These are phyloP conservation scores for Suillus subaureus DNA, from an alignment of 768 basidiomycete species.

Conservation along the genomic window DNA sequence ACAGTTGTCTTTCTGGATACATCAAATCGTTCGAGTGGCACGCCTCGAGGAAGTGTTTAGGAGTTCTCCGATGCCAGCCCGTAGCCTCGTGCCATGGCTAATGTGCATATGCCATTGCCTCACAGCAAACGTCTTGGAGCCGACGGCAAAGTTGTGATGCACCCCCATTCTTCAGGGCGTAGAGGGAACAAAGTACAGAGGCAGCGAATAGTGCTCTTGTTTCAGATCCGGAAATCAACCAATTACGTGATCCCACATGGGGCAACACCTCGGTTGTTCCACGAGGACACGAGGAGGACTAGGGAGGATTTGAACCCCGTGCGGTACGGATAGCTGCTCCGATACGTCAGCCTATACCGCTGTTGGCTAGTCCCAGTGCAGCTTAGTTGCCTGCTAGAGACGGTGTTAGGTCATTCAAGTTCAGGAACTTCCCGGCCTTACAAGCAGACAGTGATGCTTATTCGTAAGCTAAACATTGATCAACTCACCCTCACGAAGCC, in stretches of 20 bases:
- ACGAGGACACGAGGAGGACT: conserved; percentile 63
- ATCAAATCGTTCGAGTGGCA: conserved; percentile 76
- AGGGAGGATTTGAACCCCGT: conserved; percentile 45
- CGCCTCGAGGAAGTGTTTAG: conserved; percentile 57
- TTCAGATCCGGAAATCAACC: conserved; percentile 93
- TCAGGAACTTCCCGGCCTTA: conserved; percentile 93
- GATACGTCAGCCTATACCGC: conserved; percentile 14
- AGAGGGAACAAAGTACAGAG: conserved; percentile 86
- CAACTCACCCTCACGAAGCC: conserved; percentile 49
- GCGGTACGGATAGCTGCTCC: conserved; percentile 34
- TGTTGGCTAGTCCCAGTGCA: conserved; percentile 38
- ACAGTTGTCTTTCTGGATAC: conserved; percentile 90
- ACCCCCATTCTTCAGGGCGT: conserved; percentile 86
- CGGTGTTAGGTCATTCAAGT: conserved; percentile 96
- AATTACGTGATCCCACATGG: conserved; percentile 98
- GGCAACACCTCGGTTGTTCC: conserved; percentile 86
- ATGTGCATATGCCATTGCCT: conserved; percentile 66
- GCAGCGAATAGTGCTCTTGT: conserved; percentile 87
- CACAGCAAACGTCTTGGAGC: conserved; percentile 76
- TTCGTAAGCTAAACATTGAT: conserved; percentile 91
- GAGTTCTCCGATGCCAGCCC: conserved; percentile 80
- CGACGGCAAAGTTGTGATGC: conserved; percentile 90
- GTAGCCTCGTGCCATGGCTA: conserved; percentile 86
- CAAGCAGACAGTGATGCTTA: conserved; percentile 98
- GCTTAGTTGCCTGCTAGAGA: conserved; percentile 65